Base-by-base conservation (phyloP, 2,329 filamentous ascomycete genomes). In the Sclerotiophoma versabilis region DNA sequence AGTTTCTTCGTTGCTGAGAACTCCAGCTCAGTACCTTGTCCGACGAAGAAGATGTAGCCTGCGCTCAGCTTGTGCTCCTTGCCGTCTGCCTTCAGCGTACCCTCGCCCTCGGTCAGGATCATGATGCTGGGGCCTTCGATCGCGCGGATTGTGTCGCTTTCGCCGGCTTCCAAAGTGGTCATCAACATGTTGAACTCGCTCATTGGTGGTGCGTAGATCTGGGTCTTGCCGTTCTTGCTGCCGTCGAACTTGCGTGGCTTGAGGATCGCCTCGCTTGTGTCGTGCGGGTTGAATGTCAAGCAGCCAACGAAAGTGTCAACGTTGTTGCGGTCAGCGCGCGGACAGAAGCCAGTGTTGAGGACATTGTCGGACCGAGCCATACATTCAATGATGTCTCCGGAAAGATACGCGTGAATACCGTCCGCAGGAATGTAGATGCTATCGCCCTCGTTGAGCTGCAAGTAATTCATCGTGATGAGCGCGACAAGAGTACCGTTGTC, bases 341-440 rank as follows among this genome's bases (percentile, higher is more conserved):
- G 88, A 62, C 88, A 92, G 77, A 93, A 91, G 0, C 89, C 89
- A 0, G 84, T 85, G 71, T 90, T 90, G 43, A 92, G 79, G 2
- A 92, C 88, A 53, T 91, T 91, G 76, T 92, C 87, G 17, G 82
- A 86, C 7, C 88, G 82, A 1, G 89, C 89, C 89, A 92, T 92
- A 74, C 88, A 91, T 72, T 92, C 89, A 63, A 92, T 85, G 45
- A 92, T 90, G 68, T 91, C 85, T 3, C 89, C 89, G 4, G 82
- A 82, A 0, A 92, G 77, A 66, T 91, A 92, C 0, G 88, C 88
- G 66, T 92, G 88, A 48, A 91, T 89, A 4, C 87, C 88, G 60
- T 91, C 88, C 0, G 87, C 87, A 0, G 88, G 88, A 14, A 92
- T 87, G 69, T 84, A 90, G 45, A 92, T 81, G 8, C 84, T 83